These are phyloP conservation scores for Xerophyta viscosa DNA, from an alignment of 106 monocot genomes.

Conservation along the genomic window DNA sequence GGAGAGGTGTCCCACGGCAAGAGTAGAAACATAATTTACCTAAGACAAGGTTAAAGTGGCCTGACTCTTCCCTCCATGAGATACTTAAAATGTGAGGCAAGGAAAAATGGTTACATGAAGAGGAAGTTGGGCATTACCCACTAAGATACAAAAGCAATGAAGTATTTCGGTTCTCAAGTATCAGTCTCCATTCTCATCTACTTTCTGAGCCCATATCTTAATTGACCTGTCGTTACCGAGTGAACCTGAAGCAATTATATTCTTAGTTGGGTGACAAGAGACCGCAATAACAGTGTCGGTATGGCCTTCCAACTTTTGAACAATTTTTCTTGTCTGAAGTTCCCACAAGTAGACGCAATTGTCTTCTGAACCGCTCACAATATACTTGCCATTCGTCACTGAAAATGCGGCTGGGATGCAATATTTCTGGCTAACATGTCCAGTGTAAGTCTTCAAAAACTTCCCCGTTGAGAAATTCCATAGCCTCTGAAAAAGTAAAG, in stretches of 20 bases:
- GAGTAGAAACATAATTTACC: too few relatives aligned
- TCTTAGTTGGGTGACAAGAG: slow-evolving; percentile 42
- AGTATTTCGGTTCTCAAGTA: too few relatives aligned
- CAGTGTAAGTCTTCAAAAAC: slow-evolving; percentile 53
- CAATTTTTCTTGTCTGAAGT: slow-evolving; percentile 43
- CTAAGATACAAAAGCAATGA: too few relatives aligned
- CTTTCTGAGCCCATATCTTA: slow-evolving; percentile 57
- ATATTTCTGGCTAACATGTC: slow-evolving; percentile 47
- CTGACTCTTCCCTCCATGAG: too few relatives aligned
- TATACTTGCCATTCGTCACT: slow-evolving; percentile 57
- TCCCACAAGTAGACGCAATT: slow-evolving; percentile 64
- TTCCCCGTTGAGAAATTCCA: slow-evolving; percentile 71
- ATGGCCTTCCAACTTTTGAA: slow-evolving; percentile 67
- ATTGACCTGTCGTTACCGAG: slow-evolving; percentile 51
- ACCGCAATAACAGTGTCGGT: slow-evolving; percentile 50
- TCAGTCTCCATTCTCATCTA: not conserved
- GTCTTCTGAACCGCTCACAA: slow-evolving; percentile 76
- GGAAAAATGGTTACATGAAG: too few relatives aligned
- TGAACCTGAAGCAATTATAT: slow-evolving; percentile 60
- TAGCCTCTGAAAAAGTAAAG: slow-evolving; percentile 32
- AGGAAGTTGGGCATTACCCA: too few relatives aligned
- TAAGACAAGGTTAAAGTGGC: too few relatives aligned
- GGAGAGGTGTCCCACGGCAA: too few relatives aligned
- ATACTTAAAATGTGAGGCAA: too few relatives aligned
- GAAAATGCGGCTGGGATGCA: slow-evolving; percentile 64